Conservation (phyloP, 768 basidiomycete species). For the Termitomyces sp. region DNA sequence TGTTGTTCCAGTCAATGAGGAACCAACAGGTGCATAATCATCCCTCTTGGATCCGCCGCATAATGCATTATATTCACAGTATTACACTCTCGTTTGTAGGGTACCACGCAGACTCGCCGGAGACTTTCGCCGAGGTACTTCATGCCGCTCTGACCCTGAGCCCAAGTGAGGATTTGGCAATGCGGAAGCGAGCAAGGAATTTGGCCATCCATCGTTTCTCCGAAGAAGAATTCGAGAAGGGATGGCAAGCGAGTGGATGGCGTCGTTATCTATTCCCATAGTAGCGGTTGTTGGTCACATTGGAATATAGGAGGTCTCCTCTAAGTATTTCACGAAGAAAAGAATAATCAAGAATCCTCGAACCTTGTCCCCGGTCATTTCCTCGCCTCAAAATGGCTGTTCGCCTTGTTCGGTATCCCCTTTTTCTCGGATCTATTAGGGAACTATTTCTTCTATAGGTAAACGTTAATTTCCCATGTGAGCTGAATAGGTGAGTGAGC, state of each 20-base stretch:
- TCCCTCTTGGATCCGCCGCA: background rate
- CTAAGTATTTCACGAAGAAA: background rate
- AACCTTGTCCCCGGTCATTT: background rate
- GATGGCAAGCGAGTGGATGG: slow-evolving; percentile 69
- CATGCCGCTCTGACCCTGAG: slow-evolving; percentile 57
- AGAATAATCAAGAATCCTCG: background rate
- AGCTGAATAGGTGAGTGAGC: background rate
- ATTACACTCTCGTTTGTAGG: slow-evolving; percentile 32
- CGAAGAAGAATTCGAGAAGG: slow-evolving; percentile 68
- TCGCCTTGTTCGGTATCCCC: background rate
- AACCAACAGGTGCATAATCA: slow-evolving; percentile 50
- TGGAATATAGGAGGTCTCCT: background rate
- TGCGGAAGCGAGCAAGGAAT: slow-evolving; percentile 62
- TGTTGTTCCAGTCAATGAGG: slow-evolving; percentile 69
- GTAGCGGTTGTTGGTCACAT: background rate
- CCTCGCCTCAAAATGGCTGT: background rate
- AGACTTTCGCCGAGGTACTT: slow-evolving; percentile 62
- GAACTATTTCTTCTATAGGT: background rate
- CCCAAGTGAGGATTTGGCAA: slow-evolving; percentile 44
- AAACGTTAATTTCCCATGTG: background rate
- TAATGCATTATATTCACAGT: background rate
- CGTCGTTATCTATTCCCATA: slow-evolving; percentile 7
- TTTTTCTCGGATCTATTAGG: background rate
- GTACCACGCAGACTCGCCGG: slow-evolving; percentile 67
- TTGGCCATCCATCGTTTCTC: slow-evolving; percentile 75